These are phyloP conservation scores for Lophium mytilinum DNA, from an alignment of 495 filamentous ascomycete species.

Conservation along the genomic window DNA sequence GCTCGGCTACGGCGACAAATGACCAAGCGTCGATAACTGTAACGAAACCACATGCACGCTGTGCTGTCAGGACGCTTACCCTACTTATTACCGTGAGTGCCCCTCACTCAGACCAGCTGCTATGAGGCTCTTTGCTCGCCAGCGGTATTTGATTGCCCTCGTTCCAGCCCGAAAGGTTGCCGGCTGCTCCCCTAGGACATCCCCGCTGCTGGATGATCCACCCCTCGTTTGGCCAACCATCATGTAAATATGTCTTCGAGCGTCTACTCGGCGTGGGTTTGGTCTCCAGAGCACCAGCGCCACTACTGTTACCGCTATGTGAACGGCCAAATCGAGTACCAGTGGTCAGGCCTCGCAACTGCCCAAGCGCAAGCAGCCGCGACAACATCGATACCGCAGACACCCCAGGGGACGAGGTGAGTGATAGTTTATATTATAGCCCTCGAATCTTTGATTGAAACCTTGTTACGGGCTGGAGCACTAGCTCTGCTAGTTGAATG, in stretches of 20 bases:
- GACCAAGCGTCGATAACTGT: too few species aligned
- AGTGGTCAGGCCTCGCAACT: constrained; percentile 3
- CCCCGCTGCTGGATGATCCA: background rate
- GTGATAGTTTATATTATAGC: too few species aligned
- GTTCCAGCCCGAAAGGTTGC: background rate
- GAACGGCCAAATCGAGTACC: background rate
- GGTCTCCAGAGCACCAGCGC: constrained; percentile 9
- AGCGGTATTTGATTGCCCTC: background rate
- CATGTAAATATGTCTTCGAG: constrained; percentile 10
- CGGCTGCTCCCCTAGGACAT: background rate
- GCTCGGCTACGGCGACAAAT: too few species aligned
- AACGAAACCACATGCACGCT: too few species aligned
- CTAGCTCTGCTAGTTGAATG: too few species aligned
- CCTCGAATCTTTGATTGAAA: too few species aligned
- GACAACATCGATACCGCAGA: too few species aligned
- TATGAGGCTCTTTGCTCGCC: background rate
- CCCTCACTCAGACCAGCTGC: too few species aligned
- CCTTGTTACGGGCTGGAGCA: too few species aligned
- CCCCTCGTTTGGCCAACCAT: background rate
- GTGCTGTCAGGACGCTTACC: too few species aligned
- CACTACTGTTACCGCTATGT: constrained; percentile 11
- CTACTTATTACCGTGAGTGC: too few species aligned
- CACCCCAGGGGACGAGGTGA: too few species aligned
- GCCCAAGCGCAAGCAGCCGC: background rate
- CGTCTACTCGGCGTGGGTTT: constrained; percentile 12